Evolutionary conservation across 257 asterid species (phyloP), one percentile per base, ranked within the genome.

Genomic region (Nicotiana otophora): DNA sequence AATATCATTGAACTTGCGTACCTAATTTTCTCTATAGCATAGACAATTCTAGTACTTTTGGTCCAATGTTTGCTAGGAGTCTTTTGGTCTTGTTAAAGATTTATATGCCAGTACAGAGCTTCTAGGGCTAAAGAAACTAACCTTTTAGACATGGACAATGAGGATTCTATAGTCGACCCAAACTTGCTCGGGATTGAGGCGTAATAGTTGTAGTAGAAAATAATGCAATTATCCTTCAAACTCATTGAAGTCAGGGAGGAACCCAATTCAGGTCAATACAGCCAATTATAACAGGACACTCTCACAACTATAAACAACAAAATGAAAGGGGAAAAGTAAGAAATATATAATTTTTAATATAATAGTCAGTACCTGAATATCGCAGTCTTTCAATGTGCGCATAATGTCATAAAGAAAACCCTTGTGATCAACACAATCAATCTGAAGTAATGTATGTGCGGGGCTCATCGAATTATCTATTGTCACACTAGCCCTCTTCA

Each of bases 361-460:
- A 83, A 12, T 79, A 77, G 83, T 15, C 10, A 54, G 20, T 67
- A 92, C 98, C 94, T 92, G 94, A 81, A 95, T 85, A 83, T 84
- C 87, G 86, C 88, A 87, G 85, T 93, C 99, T 88, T 95, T 93
- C 88, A 95, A 81, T 34, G 97, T 91, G 58, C 95, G 83, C 89
- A 91, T 85, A 81, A 91, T 90, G 87, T 95, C 99, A 86, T 95
- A 93, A 46, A 92, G 92, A 77, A 92, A 88, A 75, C 99, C 98
- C 87, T 92, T 93, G 90, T 93, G 92, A 91, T 95, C 94, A 74
- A 92, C 85, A 61, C 93, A 92, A 81, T 53, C 86, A 75, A 95
- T 93, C 95, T 93, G 99, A 84, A 93, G 92, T 84, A 95, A 87
- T 28, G 98, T 93, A 88, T 95, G 97, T 66, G 89, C 92, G n/a